phyloP scores from a whole-genome alignment of 202 grass and related monocot species.

The Digitaria exilis region DNA sequence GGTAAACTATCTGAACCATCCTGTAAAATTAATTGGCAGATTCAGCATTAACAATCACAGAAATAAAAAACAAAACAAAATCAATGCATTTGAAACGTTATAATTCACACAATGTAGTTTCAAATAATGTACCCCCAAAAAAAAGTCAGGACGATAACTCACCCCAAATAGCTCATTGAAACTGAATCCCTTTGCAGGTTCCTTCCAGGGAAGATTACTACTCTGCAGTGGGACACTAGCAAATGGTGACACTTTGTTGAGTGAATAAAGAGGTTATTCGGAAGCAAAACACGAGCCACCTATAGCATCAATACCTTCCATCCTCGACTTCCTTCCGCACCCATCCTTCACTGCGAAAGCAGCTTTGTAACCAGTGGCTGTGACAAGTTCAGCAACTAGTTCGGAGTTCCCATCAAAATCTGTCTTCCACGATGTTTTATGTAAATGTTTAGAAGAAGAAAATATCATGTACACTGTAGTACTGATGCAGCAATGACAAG shows the following conservation, averaged over 20 bases:
- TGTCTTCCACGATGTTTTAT: slow-evolving; percentile 43
- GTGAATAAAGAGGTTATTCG: slow-evolving; percentile 2
- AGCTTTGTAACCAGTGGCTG: slow-evolving; percentile 87
- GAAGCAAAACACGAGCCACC: neutral
- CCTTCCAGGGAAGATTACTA: slow-evolving; percentile 83
- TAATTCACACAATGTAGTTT: neutral
- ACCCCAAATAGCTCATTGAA: slow-evolving; percentile 74
- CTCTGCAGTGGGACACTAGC: slow-evolving; percentile 65
- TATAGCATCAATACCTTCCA: slow-evolving; percentile 67
- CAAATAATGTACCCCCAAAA: neutral
- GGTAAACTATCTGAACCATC: slow-evolving; percentile 71
- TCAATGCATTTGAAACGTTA: neutral
- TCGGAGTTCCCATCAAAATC: slow-evolving; percentile 86
- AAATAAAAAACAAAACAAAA: slow-evolving; percentile 5
- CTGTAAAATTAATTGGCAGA: slow-evolving; percentile 42
- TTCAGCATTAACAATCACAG: slow-evolving; percentile 19
- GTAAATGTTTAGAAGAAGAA: slow-evolving; percentile 37
- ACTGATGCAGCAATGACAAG: neutral
- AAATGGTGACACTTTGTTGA: slow-evolving; percentile 51
- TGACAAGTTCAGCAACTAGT: slow-evolving; percentile 77
- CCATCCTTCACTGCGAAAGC: slow-evolving; percentile 89
- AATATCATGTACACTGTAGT: neutral
- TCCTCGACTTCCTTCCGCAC: slow-evolving; percentile 83
- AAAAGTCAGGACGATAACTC: slow-evolving; percentile 31
- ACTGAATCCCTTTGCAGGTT: slow-evolving; percentile 67